These are phyloP conservation scores for Nicotiana otophora DNA, from an alignment of 257 asterid species.

Conservation along the genomic window DNA sequence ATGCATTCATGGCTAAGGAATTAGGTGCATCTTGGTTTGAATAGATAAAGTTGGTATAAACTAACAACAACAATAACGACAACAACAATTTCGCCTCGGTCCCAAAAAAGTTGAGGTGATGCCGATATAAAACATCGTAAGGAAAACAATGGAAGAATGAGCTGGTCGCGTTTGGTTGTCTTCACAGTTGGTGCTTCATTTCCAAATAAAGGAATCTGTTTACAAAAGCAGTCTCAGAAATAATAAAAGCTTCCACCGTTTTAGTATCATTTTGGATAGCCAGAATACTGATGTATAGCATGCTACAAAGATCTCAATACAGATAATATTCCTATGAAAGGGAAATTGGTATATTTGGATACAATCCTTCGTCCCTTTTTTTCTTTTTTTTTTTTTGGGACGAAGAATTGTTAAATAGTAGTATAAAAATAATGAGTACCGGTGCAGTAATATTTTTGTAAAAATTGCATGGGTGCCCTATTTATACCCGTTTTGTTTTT, in stretches of 20 bases:
- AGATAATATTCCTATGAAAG: background rate
- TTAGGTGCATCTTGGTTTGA: conserved; percentile 66
- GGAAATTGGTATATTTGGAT: background rate
- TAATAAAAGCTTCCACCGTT: background rate
- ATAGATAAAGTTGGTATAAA: conserved; percentile 15
- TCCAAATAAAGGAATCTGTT: background rate
- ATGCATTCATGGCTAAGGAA: conserved; percentile 77
- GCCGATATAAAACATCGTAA: background rate
- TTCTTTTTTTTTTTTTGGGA: background rate
- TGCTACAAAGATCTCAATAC: too few species aligned
- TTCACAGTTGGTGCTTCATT: background rate
- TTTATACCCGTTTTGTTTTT: too few species aligned
- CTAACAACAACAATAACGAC: too few species aligned
- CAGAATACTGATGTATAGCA: too few species aligned
- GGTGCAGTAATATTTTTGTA: too few species aligned
- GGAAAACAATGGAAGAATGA: conserved; percentile 13
- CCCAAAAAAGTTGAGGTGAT: background rate
- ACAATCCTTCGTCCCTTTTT: background rate
- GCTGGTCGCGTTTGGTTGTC: background rate
- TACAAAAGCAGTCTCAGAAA: background rate
- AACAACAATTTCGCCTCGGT: too few species aligned
- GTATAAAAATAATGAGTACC: too few species aligned
- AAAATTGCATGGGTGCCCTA: too few species aligned
- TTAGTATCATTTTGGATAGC: background rate
- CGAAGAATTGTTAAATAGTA: background rate